phyloP scores from a whole-genome alignment of 176 grass and related monocot species.

The Dendrocalamus sinicus region DNA sequence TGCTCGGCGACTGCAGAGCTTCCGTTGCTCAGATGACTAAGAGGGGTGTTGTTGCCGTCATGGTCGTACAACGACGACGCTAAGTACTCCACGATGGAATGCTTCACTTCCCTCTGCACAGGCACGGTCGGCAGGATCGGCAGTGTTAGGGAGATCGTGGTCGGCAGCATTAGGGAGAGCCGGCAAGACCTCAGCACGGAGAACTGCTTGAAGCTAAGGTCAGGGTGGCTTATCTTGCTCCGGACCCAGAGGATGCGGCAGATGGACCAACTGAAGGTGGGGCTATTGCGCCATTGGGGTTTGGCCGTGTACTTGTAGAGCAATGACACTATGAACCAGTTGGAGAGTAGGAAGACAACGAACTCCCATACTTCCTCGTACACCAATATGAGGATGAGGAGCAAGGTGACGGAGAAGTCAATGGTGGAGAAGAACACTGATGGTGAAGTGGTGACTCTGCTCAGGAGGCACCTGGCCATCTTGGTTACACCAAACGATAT shows the following conservation, averaged over 20 bases:
- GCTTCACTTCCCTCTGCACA: not conserved
- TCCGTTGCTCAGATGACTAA: not conserved
- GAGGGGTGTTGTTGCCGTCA: not conserved
- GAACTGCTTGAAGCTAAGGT: not conserved
- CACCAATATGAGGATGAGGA: slow-evolving; percentile 11
- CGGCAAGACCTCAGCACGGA: not conserved
- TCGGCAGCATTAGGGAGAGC: not conserved
- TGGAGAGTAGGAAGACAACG: slow-evolving; percentile 38
- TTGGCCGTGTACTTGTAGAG: not conserved
- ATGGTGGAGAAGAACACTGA: not conserved
- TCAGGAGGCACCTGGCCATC: not conserved
- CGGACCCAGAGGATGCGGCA: not conserved
- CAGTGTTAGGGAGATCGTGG: not conserved
- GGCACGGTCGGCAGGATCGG: not conserved
- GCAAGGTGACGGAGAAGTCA: slow-evolving; percentile 19
- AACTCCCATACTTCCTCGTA: slow-evolving; percentile 28
- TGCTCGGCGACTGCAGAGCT: not conserved
- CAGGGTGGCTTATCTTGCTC: not conserved
- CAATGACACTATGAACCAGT: slow-evolving; percentile 40
- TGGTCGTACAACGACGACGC: too few relatives aligned
- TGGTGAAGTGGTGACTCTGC: not conserved
- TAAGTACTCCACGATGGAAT: slow-evolving; percentile 4
- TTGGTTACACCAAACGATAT: not conserved
- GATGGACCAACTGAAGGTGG: not conserved
- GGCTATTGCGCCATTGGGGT: not conserved